Percentiles rank a stretch among this genome's conserved stretches.
phyloP scores from a whole-genome alignment of 257 asterid genomes.

The Solanum chmielewskii region DNA sequence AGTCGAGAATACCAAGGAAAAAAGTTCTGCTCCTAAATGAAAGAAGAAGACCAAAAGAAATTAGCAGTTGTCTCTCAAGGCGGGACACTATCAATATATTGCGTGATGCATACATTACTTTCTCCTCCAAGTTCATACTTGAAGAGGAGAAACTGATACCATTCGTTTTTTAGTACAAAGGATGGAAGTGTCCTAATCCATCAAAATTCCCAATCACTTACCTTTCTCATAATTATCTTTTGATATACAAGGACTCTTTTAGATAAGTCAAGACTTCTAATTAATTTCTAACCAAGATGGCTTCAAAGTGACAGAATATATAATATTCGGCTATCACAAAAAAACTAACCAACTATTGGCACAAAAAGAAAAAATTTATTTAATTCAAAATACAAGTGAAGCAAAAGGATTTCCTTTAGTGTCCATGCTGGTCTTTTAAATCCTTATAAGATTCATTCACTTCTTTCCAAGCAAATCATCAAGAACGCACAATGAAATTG shows the following conservation, averaged over 20 bases:
- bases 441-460: neutral
- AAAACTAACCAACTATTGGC: neutral
- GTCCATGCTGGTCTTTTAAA: neutral
- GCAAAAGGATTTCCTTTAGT: neutral
- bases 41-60: neutral
- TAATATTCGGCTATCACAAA: neutral
- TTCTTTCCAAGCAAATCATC: neutral
- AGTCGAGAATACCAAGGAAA: neutral
- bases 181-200: neutral
- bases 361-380: neutral
- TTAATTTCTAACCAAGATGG: neutral
- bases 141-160: neutral
- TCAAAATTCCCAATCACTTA: neutral
- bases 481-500: neutral
- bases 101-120: neutral
- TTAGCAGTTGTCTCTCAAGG: neutral
- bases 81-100: neutral
- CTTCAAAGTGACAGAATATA: neutral
- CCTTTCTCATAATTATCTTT: neutral
- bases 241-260: neutral
- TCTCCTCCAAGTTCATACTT: neutral
- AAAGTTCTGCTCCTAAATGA: neutral
- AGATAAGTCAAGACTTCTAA: neutral
- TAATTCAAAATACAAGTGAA: neutral
- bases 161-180: neutral